Evolutionary conservation across 2,329 filamentous ascomycete genomes (phyloP).

Genomic region (Aspergillus ochraceus): DNA sequence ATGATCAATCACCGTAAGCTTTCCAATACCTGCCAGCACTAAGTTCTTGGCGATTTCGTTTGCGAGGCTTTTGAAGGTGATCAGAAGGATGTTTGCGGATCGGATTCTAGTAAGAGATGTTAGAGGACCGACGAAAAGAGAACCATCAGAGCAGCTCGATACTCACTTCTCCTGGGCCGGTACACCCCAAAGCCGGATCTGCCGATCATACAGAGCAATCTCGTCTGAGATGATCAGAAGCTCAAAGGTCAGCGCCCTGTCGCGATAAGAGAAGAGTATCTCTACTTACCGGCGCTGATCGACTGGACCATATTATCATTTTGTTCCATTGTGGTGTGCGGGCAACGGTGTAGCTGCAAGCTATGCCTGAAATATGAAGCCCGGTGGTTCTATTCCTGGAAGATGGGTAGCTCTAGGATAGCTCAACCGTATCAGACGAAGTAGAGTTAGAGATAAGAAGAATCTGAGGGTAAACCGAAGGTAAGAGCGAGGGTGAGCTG

Average conservation of each 20-base stretch:
- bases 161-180: slow-evolving; percentile 77
- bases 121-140: not conserved
- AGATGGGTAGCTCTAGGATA: too few relatives aligned
- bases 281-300: slow-evolving; percentile 36
- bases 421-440: too few relatives aligned
- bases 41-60: slow-evolving; percentile 98
- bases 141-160: not conserved
- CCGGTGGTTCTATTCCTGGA: not conserved
- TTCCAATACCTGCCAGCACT: slow-evolving; percentile 87
- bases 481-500: too few relatives aligned
- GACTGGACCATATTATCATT: slow-evolving; percentile 22
- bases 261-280: not conserved
- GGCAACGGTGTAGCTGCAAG: not conserved
- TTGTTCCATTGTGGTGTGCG: slow-evolving; percentile 21
- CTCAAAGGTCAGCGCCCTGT: not conserved
- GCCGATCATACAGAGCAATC: slow-evolving; percentile 94
- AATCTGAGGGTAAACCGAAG: too few relatives aligned
- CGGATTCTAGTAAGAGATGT: slow-evolving; percentile 64
- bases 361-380: not conserved
- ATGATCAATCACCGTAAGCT: slow-evolving; percentile 83
- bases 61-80: slow-evolving; percentile 82
- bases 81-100: slow-evolving; percentile 82
- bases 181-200: slow-evolving; percentile 96
- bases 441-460: too few relatives aligned
- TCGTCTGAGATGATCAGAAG: slow-evolving; percentile 63